Evolutionary conservation across 2,329 filamentous ascomycete genomes (phyloP).

Genomic region (Penicillium freii): DNA sequence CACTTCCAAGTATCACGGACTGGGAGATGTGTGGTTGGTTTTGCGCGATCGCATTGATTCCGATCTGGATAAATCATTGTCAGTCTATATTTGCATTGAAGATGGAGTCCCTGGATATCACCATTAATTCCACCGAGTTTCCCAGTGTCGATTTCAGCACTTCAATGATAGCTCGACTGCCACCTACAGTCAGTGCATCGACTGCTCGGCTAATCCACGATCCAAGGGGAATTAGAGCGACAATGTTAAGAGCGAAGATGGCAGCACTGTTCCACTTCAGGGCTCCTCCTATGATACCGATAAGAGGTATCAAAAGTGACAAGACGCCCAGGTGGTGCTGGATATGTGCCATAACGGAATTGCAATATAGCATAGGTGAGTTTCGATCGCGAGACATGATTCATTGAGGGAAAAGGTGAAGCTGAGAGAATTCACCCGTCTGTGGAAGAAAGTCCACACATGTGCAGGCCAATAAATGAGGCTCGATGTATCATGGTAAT

Average conservation of each 20-base stretch:
- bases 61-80: conserved; percentile 3
- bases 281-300: conserved; percentile 70
- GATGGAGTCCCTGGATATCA: conserved; percentile 43
- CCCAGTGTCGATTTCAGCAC: conserved; percentile 83
- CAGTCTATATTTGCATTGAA: neutral
- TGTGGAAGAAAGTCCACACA: neutral
- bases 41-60: conserved; percentile 68
- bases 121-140: conserved; percentile 78
- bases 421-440: neutral
- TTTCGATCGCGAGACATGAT: neutral
- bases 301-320: conserved; percentile 72
- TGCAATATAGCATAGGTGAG: neutral
- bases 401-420: neutral
- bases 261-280: conserved; percentile 53
- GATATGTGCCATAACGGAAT: neutral
- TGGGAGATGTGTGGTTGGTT: conserved; percentile 74
- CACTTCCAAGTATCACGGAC: conserved; percentile 80
- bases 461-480: neutral
- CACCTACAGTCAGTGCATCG: conserved; percentile 65
- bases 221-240: conserved; percentile 79
- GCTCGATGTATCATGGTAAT: neutral
- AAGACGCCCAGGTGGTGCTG: conserved; percentile 43
- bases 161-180: conserved; percentile 73
- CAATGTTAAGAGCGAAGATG: conserved; percentile 79
- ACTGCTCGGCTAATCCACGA: conserved; percentile 76